Evolutionary conservation across 2,329 filamentous ascomycete species (phyloP).

Genomic region (Proliferodiscus dingleyae): DNA sequence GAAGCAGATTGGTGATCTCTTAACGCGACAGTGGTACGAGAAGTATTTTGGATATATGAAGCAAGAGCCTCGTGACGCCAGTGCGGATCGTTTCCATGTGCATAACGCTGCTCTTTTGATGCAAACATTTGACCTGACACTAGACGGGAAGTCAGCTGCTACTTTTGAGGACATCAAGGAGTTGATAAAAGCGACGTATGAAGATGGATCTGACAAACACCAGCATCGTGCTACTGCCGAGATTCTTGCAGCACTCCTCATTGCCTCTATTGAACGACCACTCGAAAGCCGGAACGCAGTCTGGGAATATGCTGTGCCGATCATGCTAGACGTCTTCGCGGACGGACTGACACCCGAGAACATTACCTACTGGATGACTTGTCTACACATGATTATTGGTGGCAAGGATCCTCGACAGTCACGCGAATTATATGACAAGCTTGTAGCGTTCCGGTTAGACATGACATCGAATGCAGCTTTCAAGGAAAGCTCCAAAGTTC

Average conservation of each 20-base stretch:
- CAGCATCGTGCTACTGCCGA: constrained; percentile 94
- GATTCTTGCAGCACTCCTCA: constrained; percentile 81
- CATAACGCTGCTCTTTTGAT: constrained; percentile 81
- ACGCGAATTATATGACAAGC: constrained; percentile 77
- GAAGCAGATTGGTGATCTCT: constrained; percentile 70
- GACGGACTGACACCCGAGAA: constrained; percentile 94
- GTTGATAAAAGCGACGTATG: constrained; percentile 71
- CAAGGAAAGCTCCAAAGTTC: constrained; percentile 96
- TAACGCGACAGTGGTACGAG: constrained; percentile 81
- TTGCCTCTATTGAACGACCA: constrained; percentile 73
- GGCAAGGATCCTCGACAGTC: constrained; percentile 84
- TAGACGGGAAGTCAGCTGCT: constrained; percentile 69
- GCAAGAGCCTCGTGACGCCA: constrained; percentile 83
- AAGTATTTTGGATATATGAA: constrained; percentile 91
- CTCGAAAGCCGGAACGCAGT: constrained; percentile 67
- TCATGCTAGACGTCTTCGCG: constrained; percentile 79
- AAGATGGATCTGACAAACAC: constrained; percentile 93
- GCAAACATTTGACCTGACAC: constrained; percentile 85
- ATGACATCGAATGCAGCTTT: constrained; percentile 96
- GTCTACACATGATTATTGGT: constrained; percentile 82
- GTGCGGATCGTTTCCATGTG: constrained; percentile 83
- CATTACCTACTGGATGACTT: constrained; percentile 89
- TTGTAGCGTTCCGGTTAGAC: constrained; percentile 83
- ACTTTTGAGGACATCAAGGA: constrained; percentile 87
- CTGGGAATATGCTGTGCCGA: constrained; percentile 87